These are phyloP conservation scores for Rhododendron vialii DNA, from an alignment of 148 eudicot genomes.

Conservation along the genomic window DNA sequence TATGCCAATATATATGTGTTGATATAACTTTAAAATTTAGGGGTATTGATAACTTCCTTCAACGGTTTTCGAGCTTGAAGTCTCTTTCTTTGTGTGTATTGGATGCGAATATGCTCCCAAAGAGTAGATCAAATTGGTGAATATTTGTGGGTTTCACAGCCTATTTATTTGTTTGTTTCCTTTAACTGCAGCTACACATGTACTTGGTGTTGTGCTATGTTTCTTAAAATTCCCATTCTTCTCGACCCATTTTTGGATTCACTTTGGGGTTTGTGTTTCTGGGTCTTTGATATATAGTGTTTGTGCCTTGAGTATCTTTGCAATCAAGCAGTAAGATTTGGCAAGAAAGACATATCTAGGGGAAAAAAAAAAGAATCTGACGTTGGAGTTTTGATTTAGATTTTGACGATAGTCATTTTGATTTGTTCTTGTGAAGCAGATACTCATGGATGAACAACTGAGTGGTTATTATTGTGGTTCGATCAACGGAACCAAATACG, in stretches of 20 bases:
- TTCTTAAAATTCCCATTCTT: neutral
- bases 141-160: neutral
- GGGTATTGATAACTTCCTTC: neutral
- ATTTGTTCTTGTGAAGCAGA: slow-evolving; percentile 13
- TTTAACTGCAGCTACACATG: neutral
- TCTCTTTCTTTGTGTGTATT: neutral
- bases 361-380: neutral
- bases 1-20: neutral
- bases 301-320: neutral
- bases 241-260: neutral
- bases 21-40: neutral
- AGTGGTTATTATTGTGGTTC: slow-evolving; percentile 41
- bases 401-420: slow-evolving; percentile 11
- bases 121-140: neutral
- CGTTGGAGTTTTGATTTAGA: neutral
- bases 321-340: neutral
- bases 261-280: slow-evolving; percentile 2
- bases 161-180: neutral
- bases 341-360: neutral
- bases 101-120: neutral
- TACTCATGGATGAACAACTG: slow-evolving; percentile 42
- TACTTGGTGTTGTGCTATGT: neutral
- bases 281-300: neutral
- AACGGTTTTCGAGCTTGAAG: slow-evolving; percentile 7
- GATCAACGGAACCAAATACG: slow-evolving; percentile 40